Evolutionary conservation across 1,139 yeast species (phyloP).

Genomic region (Groenewaldozyma auringiensis): DNA sequence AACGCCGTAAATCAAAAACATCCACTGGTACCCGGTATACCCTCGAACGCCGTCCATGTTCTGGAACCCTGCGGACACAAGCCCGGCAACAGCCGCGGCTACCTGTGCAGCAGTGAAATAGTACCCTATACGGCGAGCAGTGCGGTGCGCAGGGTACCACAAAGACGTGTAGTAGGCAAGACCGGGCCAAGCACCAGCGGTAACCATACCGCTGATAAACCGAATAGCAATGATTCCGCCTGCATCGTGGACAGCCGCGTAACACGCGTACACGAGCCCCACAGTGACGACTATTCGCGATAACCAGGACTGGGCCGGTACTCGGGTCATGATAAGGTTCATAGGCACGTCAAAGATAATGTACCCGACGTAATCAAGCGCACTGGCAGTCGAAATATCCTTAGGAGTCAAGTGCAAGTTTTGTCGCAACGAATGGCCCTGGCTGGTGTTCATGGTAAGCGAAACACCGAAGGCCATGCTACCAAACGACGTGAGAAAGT

Average conservation of each 20-base stretch:
- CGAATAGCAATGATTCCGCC: slow-evolving; percentile 64
- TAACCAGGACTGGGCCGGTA: slow-evolving; percentile 81
- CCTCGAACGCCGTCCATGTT: slow-evolving; percentile 69
- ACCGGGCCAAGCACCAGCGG: slow-evolving; percentile 95
- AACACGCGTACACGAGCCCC: slow-evolving; percentile 71
- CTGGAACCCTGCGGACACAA: slow-evolving; percentile 82
- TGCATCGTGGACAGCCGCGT: slow-evolving; percentile 47
- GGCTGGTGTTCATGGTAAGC: slow-evolving; percentile 64
- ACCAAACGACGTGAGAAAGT: slow-evolving; percentile 75
- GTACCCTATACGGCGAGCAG: slow-evolving; percentile 75
- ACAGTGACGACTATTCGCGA: slow-evolving; percentile 70
- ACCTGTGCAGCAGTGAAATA: slow-evolving; percentile 89
- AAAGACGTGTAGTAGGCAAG: slow-evolving; percentile 74
- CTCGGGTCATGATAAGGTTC: slow-evolving; percentile 76
- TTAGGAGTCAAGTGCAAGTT: slow-evolving; percentile 46
- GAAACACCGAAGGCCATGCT: slow-evolving; percentile 71
- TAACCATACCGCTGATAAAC: slow-evolving; percentile 68
- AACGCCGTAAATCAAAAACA: slow-evolving; percentile 69
- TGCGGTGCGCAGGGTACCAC: slow-evolving; percentile 79
- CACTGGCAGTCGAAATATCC: slow-evolving; percentile 67
- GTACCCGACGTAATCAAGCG: slow-evolving; percentile 74
- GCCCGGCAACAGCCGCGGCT: slow-evolving; percentile 79
- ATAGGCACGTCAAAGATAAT: slow-evolving; percentile 81
- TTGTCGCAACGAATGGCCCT: slow-evolving; percentile 55
- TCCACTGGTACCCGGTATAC: slow-evolving; percentile 80